Conservation (phyloP, 2,329 filamentous ascomycete genomes). For the Dendrostoma leiphaemia region DNA sequence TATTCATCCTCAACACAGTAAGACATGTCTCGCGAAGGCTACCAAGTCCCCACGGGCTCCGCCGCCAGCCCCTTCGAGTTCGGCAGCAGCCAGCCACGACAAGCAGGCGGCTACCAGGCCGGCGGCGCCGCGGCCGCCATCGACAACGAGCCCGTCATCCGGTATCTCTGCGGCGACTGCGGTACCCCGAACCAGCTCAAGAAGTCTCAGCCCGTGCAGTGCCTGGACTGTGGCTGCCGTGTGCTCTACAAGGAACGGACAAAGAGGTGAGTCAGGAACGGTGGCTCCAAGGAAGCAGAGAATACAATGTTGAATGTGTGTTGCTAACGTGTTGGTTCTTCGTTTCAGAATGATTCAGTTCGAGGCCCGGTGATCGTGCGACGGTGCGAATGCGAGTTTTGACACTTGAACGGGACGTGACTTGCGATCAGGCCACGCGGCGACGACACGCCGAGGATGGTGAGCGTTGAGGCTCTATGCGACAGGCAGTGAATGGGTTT, state of each 20-base stretch:
- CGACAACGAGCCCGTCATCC: slow-evolving; percentile 56
- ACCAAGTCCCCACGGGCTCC: slow-evolving; percentile 65
- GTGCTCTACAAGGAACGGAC: slow-evolving; percentile 98
- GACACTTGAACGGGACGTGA: too few species aligned
- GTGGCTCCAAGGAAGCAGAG: not conserved
- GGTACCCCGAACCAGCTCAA: slow-evolving; percentile 73
- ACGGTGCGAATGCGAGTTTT: not conserved
- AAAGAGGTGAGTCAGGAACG: slow-evolving; percentile 69
- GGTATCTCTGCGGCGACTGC: slow-evolving; percentile 82
- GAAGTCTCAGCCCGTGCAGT: slow-evolving; percentile 77
- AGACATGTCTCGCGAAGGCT: slow-evolving; percentile 70
- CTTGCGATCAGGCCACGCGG: not conserved
- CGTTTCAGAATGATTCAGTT: slow-evolving; percentile 89
- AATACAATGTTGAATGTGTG: not conserved
- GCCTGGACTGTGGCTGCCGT: slow-evolving; percentile 90
- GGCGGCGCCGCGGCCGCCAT: slow-evolving; percentile 39
- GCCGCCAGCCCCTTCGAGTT: slow-evolving; percentile 39
- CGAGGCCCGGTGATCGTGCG: slow-evolving; percentile 70
- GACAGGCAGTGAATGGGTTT: not conserved
- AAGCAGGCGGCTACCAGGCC: slow-evolving; percentile 28
- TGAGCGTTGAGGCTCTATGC: not conserved
- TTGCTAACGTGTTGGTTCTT: slow-evolving; percentile 21
- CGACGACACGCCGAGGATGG: not conserved
- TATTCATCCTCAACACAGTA: not conserved
- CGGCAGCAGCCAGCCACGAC: slow-evolving; percentile 36